Conservation (phyloP, 1,284 basidiomycete genomes). For the Fomitiporia mediterranea region DNA sequence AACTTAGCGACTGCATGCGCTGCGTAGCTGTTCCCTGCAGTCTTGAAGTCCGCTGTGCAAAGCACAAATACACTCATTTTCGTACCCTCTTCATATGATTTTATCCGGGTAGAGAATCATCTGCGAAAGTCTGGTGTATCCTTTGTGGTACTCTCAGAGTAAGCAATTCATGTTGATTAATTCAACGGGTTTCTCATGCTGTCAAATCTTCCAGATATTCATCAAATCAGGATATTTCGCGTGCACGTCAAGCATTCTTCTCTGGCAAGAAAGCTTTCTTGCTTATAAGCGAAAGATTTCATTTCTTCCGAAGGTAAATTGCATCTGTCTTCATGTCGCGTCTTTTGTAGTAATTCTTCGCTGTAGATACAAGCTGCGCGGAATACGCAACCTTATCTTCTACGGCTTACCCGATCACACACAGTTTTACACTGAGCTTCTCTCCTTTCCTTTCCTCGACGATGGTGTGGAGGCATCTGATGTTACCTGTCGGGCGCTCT, state of each 20-base stretch:
- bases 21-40: slow-evolving; percentile 67
- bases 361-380: slow-evolving; percentile 81
- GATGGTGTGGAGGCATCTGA: slow-evolving; percentile 75
- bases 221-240: slow-evolving; percentile 87
- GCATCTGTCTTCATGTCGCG: neutral
- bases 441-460: slow-evolving; percentile 84
- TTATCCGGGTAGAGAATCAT: slow-evolving; percentile 86
- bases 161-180: slow-evolving; percentile 26
- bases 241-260: slow-evolving; percentile 92
- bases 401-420: slow-evolving; percentile 90
- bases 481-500: slow-evolving; percentile 73
- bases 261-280: slow-evolving; percentile 83
- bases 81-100: slow-evolving; percentile 95
- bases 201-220: slow-evolving; percentile 65
- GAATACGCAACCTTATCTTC: slow-evolving; percentile 89
- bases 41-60: slow-evolving; percentile 89
- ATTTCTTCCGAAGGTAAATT: slow-evolving; percentile 85
- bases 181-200: slow-evolving; percentile 3
- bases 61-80: slow-evolving; percentile 86
- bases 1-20: neutral
- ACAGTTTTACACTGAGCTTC: slow-evolving; percentile 86
- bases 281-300: slow-evolving; percentile 92
- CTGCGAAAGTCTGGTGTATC: slow-evolving; percentile 74
- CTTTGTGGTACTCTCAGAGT: slow-evolving; percentile 89
- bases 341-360: slow-evolving; percentile 8